Percentiles rank a stretch among this genome's conserved stretches.
Conservation (phyloP, 345 rosid species). For the Trapa incisa region DNA sequence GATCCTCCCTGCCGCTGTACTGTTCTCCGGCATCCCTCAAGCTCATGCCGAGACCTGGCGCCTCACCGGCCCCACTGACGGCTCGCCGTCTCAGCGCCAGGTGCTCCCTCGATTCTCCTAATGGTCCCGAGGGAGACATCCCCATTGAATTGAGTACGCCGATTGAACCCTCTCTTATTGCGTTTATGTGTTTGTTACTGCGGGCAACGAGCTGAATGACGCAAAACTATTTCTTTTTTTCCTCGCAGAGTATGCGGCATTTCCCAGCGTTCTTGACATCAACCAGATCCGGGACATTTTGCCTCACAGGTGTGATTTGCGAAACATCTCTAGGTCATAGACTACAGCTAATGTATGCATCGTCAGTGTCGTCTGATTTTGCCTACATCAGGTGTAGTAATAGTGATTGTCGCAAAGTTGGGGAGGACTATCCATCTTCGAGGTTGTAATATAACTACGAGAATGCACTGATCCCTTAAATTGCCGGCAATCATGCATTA, state of each 20-base stretch:
- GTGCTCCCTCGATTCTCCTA: constrained; percentile 24
- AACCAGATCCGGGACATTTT: constrained; percentile 80
- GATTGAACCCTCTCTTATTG: not conserved
- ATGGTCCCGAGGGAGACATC: constrained; percentile 18
- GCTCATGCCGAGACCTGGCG: not conserved
- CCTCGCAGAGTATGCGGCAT: constrained; percentile 45
- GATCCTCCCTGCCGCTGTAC: not conserved
- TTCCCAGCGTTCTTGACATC: constrained; percentile 76
- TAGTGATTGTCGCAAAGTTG: not conserved
- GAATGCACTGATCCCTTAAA: not conserved
- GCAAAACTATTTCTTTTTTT: not conserved
- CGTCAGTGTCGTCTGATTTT: not conserved
- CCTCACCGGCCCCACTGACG: constrained; percentile 4
- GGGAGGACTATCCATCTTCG: not conserved
- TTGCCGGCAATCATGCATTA: not conserved
- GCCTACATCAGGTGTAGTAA: not conserved
- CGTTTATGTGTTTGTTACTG: not conserved
- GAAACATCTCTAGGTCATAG: not conserved
- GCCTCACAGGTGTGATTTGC: constrained; percentile 55
- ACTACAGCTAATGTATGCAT: not conserved
- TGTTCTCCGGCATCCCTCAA: not conserved
- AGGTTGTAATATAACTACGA: not conserved
- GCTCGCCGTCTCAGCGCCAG: constrained; percentile 12
- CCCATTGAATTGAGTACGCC: constrained; percentile 41
- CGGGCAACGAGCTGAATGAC: not conserved